These are phyloP conservation scores for Scytalidium sp. DNA, from an alignment of 2,329 filamentous ascomycete genomes.

Conservation along the genomic window DNA sequence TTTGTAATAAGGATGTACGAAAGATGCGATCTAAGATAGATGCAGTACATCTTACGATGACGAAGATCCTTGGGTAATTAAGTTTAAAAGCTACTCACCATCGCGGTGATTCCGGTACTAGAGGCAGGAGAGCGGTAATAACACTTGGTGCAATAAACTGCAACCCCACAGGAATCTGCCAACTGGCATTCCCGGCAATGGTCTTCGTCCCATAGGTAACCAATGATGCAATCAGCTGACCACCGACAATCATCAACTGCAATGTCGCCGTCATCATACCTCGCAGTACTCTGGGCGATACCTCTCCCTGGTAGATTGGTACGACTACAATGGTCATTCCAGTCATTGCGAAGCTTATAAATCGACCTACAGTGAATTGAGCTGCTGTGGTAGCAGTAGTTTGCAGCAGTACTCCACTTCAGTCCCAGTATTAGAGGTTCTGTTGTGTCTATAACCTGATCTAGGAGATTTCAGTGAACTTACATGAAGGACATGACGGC, in stretches of 20 bases:
- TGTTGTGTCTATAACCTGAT: no score
- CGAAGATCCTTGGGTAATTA: no score
- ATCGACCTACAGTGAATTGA: constrained; percentile 28
- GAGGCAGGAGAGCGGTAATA: constrained; percentile 36
- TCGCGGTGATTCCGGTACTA: neutral
- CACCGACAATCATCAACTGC: constrained; percentile 33
- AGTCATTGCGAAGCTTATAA: constrained; percentile 29
- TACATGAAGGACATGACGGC: constrained; percentile 16
- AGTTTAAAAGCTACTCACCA: no score
- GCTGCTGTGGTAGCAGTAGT: constrained; percentile 24
- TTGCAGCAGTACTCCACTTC: constrained; percentile 27
- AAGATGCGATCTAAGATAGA: no score
- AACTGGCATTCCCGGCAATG: constrained; percentile 38
- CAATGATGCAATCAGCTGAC: constrained; percentile 35
- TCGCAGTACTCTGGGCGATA: constrained; percentile 38
- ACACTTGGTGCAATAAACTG: constrained; percentile 35
- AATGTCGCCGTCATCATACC: constrained; percentile 33
- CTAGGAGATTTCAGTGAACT: no score
- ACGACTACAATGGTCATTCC: constrained; percentile 34
- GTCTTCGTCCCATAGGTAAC: constrained; percentile 45
- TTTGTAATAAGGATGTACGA: no score
- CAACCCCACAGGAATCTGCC: constrained; percentile 46
- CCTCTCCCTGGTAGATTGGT: constrained; percentile 40
- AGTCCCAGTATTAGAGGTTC: no score
- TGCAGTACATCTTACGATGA: no score